phyloP scores from a whole-genome alignment of 1,139 yeast species.

The Taphrina communis region DNA sequence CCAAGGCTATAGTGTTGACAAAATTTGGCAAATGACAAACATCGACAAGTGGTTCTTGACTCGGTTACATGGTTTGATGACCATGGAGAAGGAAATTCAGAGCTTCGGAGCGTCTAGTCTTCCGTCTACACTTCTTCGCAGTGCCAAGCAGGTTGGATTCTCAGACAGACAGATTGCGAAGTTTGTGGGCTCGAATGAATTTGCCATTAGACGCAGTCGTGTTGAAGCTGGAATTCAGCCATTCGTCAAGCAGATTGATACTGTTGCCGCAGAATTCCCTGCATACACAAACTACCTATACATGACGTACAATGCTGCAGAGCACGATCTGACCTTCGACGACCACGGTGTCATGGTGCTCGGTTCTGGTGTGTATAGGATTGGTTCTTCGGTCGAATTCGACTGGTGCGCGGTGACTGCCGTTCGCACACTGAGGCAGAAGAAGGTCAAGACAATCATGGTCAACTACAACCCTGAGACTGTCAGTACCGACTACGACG shows the following conservation, averaged over 20 bases:
- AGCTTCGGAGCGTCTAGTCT: slow-evolving; percentile 55
- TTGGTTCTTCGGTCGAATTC: slow-evolving; percentile 92
- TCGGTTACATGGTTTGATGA: slow-evolving; percentile 66
- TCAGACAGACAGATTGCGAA: slow-evolving; percentile 96
- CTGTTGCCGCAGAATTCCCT: slow-evolving; percentile 99
- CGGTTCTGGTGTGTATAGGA: slow-evolving; percentile 93
- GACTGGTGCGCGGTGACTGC: slow-evolving; percentile 98
- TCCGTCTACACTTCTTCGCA: slow-evolving; percentile 67
- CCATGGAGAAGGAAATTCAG: slow-evolving; percentile 37
- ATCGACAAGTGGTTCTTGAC: slow-evolving; percentile 97
- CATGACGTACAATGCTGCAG: slow-evolving; percentile 91
- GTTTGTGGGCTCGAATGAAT: slow-evolving; percentile 87
- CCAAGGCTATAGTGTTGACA: slow-evolving; percentile 82
- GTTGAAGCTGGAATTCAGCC: slow-evolving; percentile 88
- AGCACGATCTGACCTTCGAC: slow-evolving; percentile 81
- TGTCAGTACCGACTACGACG: slow-evolving; percentile 97
- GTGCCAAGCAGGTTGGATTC: slow-evolving; percentile 96
- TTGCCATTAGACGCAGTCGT: slow-evolving; percentile 88
- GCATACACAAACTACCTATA: slow-evolving; percentile 94
- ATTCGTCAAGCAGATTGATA: slow-evolving; percentile 95
- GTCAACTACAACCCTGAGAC: slow-evolving; percentile 98
- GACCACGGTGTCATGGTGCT: slow-evolving; percentile 89
- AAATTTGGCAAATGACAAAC: slow-evolving; percentile 88
- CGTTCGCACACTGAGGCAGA: slow-evolving; percentile 88
- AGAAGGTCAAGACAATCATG: slow-evolving; percentile 91